Evolutionary conservation across 306 rosid genomes (phyloP), one percentile per base, ranked within the genome.

Genomic region (Geum urbanum): DNA sequence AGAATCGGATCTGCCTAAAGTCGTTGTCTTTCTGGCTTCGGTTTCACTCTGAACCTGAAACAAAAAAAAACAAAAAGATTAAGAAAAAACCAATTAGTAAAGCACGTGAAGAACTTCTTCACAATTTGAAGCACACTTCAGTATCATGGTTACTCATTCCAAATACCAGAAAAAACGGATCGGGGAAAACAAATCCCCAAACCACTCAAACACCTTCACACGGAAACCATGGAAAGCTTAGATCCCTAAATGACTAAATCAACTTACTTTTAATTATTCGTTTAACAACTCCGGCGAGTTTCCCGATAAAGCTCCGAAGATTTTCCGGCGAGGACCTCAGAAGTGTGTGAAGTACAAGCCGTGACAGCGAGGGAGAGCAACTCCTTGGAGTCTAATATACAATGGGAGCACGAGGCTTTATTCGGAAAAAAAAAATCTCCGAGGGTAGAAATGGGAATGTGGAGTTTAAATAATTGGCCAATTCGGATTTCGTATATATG

Each of bases 111-210:
- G 20, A 37, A 24, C 48, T 48, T 52, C 44, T 24, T 24, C 44
- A 46, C 53, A 24, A 14, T 19, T 32, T 59, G 20, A 13, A 55
- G 58, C 32, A 60, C 74, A 50, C 7, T 40, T 0, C 15, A 66
- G 41, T 39, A n/a, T 41, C 73, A 22, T 13, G 57, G 57, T 67
- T 37, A 54, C 66, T 80, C 73, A 68, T 72, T 67, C 15, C 49
- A 40, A 2, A 40, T 68, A 15, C 74, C 83, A 24, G 63, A 62
- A 73, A 78, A 78, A 70, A 75, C 65, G 83, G 88, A 84, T 78
- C 81, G 63, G 22, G 11, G 9, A 55, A 60, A 67, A 40, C 69
- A 61, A 20, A 44, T 12, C 58, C 74, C 80, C 2, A 80, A 35
- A 40, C 63, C 74, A 59, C 44, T 56, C 69, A 47, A 60, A 8